A percentile compares a stretch with the other conserved stretches of the same genome.
Conservation (phyloP, 2,329 filamentous ascomycete genomes). For the Meredithiella fracta region DNA sequence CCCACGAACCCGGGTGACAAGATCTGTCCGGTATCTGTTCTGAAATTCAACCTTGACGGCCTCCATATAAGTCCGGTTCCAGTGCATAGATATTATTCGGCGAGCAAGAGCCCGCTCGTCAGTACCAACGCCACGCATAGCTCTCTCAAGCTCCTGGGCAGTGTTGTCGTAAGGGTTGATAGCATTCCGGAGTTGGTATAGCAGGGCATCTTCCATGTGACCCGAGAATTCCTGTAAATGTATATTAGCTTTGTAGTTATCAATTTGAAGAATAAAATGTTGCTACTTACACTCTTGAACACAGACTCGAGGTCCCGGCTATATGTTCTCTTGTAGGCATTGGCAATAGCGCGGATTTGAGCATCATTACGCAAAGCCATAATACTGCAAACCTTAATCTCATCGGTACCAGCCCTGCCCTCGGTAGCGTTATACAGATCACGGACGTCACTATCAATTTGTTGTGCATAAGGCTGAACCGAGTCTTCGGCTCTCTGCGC, state of each 20-base stretch:
- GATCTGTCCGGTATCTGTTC: slow-evolving; percentile 48
- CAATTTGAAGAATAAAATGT: not conserved
- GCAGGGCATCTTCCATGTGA: slow-evolving; percentile 75
- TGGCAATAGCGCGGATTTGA: slow-evolving; percentile 67
- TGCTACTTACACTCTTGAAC: slow-evolving; percentile 44
- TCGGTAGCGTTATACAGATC: slow-evolving; percentile 65
- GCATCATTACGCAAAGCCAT: slow-evolving; percentile 59
- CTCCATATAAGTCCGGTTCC: slow-evolving; percentile 58
- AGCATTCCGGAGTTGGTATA: slow-evolving; percentile 63
- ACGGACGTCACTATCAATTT: slow-evolving; percentile 59
- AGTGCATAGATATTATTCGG: slow-evolving; percentile 67
- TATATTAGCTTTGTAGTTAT: not conserved
- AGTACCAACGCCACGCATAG: slow-evolving; percentile 76
- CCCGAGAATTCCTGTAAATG: slow-evolving; percentile 56
- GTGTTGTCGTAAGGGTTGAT: slow-evolving; percentile 72
- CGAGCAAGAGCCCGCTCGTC: slow-evolving; percentile 67
- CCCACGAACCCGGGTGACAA: slow-evolving; percentile 54
- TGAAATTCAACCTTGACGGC: slow-evolving; percentile 67
- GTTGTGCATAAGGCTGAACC: slow-evolving; percentile 52
- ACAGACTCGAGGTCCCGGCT: slow-evolving; percentile 53
- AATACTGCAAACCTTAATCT: slow-evolving; percentile 63
- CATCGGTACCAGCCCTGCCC: slow-evolving; percentile 55
- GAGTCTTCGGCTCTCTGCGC: slow-evolving; percentile 64
- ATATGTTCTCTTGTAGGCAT: slow-evolving; percentile 59
- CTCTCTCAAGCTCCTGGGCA: slow-evolving; percentile 63